Evolutionary conservation across 495 filamentous ascomycete species (phyloP), one percentile per base, ranked within the genome.

Genomic region (Trichodelitschia bisporula): DNA sequence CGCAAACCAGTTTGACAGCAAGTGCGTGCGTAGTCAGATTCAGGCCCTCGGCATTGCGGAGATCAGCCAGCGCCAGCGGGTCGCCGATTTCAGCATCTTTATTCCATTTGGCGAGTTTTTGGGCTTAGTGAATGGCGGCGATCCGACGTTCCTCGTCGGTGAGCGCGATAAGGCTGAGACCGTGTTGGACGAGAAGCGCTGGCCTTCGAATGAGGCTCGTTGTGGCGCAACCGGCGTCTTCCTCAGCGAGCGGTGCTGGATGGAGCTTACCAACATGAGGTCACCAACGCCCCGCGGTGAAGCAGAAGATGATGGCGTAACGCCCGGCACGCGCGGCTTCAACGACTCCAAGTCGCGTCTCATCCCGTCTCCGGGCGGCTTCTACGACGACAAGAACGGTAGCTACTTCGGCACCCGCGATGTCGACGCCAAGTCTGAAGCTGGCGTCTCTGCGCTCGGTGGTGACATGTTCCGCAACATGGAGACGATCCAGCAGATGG

Each of bases 401-500:
- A 70, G 64, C 13, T 91, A 89, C 45, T 91, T 92, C 41, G 72
- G 77, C 24, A 76, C 64, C 47, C 64, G 69, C 31, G 83, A 90
- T 31, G 49, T 82, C 24, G 86, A 97, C 44, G 57, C 70, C 2
- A 70, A 79, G 31, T 93, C 84, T 13, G 83, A 97, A 18, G 83
- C 83, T 3, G 84, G 79, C 2, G 77, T 61, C 1, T 90, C 77
- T 10, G 82, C 82, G 11, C 75, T 90, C 39, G 73, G 67, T 29
- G 84, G 86, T 11, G 83, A 97, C 45, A 91, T 97, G 84, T 97
- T 97, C 64, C 74, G 72, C 37, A 89, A 91, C 37, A 59, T 93
- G n/a, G 83, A 93, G 37, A 91, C 78, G 2, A 64, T 74, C 31
- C 72, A 89, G 48, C 74, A 86, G 48, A 80, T 95, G 77, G 76